Percentiles rank a stretch among this genome's conserved stretches.
Evolutionary conservation across 106 monocot species (phyloP).

Genomic region (Agapanthus africanus): DNA sequence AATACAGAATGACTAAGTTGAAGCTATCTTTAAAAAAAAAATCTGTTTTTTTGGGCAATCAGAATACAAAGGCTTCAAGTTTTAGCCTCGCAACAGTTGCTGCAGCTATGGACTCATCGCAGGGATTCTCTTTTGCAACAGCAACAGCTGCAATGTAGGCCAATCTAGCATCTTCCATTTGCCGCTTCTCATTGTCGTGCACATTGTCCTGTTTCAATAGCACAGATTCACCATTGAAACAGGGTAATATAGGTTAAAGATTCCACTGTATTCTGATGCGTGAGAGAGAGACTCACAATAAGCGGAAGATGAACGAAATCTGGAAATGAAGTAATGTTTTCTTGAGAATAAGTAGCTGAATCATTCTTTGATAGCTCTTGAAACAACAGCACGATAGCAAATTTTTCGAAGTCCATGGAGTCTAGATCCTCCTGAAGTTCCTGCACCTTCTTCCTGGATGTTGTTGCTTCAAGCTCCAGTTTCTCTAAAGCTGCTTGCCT

Average conservation of each 20-base stretch:
- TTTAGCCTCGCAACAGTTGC: constrained; percentile 51
- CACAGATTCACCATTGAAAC: background rate
- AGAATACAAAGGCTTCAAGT: constrained; percentile 44
- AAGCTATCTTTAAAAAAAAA: too few relatives aligned
- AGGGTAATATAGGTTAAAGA: background rate
- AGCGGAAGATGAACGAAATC: constrained; percentile 17
- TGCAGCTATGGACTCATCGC: constrained; percentile 33
- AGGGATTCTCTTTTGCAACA: constrained; percentile 56
- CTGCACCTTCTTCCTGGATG: constrained; percentile 26
- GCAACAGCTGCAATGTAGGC: constrained; percentile 47
- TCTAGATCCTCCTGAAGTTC: constrained; percentile 32
- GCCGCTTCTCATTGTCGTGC: constrained; percentile 36
- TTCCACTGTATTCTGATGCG: background rate
- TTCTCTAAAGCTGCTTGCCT: constrained; percentile 40
- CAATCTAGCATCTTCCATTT: constrained; percentile 67
- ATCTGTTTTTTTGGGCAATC: too few relatives aligned
- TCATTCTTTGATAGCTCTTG: constrained; percentile 26
- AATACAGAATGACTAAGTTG: too few relatives aligned
- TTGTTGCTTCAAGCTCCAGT: constrained; percentile 32
- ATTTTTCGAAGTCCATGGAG: constrained; percentile 23
- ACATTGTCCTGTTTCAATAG: constrained; percentile 25
- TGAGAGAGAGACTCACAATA: constrained; percentile 23
- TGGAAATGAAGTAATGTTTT: constrained; percentile 15
- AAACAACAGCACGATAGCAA: constrained; percentile 19
- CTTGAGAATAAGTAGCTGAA: constrained; percentile 7